Conservation (phyloP, 257 asterid species). For the Petunia axillaris region DNA sequence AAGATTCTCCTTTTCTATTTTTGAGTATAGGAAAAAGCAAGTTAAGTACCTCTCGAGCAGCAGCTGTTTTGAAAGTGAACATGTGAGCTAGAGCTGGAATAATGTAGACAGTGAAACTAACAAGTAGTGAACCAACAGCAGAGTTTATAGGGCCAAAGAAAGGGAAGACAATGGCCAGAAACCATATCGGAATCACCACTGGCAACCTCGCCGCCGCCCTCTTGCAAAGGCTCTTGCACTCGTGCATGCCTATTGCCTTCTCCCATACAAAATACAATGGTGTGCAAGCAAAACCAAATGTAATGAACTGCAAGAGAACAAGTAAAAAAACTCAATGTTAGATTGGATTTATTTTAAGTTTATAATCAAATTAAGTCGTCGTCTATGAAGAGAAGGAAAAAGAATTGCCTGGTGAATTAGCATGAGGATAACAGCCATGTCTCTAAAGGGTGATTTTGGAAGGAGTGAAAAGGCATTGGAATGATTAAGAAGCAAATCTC, state of each 20-base stretch:
- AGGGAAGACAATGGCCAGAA: conserved; percentile 87
- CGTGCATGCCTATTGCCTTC: conserved; percentile 91
- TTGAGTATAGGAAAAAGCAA: neutral
- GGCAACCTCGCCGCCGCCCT: conserved; percentile 82
- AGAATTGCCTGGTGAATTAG: conserved; percentile 84
- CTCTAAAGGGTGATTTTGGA: conserved; percentile 77
- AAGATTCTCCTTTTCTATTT: neutral
- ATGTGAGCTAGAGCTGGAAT: conserved; percentile 91
- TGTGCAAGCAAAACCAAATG: conserved; percentile 97
- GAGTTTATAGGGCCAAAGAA: conserved; percentile 97
- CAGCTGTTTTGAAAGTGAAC: conserved; percentile 74
- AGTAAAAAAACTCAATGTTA: neutral
- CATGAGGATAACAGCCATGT: conserved; percentile 94
- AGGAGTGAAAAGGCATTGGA: conserved; percentile 91
- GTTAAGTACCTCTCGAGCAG: conserved; percentile 74
- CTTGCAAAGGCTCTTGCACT: conserved; percentile 89
- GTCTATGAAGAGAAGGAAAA: neutral
- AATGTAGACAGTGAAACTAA: conserved; percentile 89
- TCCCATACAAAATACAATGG: conserved; percentile 96
- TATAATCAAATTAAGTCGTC: too few relatives aligned
- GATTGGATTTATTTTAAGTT: neutral
- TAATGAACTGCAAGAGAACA: conserved; percentile 65
- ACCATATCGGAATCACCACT: conserved; percentile 93
- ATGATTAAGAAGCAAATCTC: conserved; percentile 85
- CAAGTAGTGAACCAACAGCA: conserved; percentile 87